phyloP scores from a whole-genome alignment of 2,329 filamentous ascomycete genomes.

The Stagonosporopsis cucurbitacearum region DNA sequence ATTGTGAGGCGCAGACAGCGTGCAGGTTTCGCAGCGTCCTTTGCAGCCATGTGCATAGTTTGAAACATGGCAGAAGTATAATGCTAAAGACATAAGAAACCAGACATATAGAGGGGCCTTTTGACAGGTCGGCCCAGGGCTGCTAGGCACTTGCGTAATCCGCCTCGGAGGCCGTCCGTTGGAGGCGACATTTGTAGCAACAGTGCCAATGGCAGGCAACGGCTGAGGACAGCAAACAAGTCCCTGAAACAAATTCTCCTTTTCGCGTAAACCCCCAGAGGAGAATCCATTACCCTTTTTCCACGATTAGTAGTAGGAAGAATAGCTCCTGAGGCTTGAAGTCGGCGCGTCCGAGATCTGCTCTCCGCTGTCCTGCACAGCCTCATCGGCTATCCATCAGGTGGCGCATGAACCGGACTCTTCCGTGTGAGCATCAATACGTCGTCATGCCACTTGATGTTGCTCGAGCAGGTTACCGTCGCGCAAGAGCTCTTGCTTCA shows the following conservation, averaged over 20 bases:
- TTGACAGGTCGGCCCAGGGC: constrained; percentile 6
- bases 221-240: constrained; percentile 23
- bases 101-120: constrained; percentile 2
- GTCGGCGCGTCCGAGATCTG: constrained; percentile 40
- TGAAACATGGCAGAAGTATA: constrained; percentile 41
- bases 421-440: constrained; percentile 15
- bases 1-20: constrained; percentile 40
- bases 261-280: constrained; percentile 22
- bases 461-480: constrained; percentile 25
- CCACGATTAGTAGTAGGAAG: constrained; percentile 24
- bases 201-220: constrained; percentile 34
- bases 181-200: not conserved
- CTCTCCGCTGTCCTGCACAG: constrained; percentile 33
- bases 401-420: constrained; percentile 26
- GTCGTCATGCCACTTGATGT: constrained; percentile 13
- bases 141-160: constrained; percentile 18
- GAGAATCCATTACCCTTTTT: constrained; percentile 20
- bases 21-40: constrained; percentile 21
- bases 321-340: constrained; percentile 12
- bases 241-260: constrained; percentile 36
- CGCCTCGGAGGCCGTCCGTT: constrained; percentile 2
- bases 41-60: constrained; percentile 31
- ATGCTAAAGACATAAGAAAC: constrained; percentile 39
- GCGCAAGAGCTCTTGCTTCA: constrained; percentile 33
- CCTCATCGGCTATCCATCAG: constrained; percentile 26